Conservation (phyloP, 2,329 filamentous ascomycete genomes). For the Colletotrichum tropicicola region DNA sequence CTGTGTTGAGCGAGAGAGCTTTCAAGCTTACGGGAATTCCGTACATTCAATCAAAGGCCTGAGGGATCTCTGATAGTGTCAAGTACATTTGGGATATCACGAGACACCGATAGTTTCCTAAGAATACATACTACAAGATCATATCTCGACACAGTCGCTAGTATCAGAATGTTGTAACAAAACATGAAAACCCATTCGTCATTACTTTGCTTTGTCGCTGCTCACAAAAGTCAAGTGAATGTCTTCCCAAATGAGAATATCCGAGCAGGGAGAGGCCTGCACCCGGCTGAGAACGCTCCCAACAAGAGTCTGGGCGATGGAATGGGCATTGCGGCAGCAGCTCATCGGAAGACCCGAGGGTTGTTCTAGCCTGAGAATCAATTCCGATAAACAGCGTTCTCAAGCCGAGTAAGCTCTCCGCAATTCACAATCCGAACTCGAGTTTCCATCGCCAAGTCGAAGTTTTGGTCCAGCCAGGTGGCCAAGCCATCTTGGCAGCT, state of each 20-base stretch:
- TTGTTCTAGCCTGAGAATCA: too few species aligned
- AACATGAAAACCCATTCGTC: too few species aligned
- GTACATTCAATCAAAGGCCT: slow-evolving; percentile 39
- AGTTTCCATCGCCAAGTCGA: background rate
- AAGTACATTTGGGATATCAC: background rate
- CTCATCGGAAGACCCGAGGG: background rate
- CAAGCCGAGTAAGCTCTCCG: background rate
- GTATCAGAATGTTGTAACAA: background rate
- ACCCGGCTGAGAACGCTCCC: too few species aligned
- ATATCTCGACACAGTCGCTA: background rate
- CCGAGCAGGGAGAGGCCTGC: background rate
- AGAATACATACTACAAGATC: too few species aligned
- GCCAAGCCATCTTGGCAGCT: background rate
- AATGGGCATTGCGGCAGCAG: too few species aligned
- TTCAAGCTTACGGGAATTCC: slow-evolving; percentile 58
- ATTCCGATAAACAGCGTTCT: too few species aligned
- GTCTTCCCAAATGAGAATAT: background rate
- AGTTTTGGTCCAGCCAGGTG: background rate
- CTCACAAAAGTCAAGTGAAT: too few species aligned
- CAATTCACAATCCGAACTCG: background rate
- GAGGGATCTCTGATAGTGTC: background rate
- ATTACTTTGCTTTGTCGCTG: background rate
- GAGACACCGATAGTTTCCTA: too few species aligned
- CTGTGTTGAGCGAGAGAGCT: slow-evolving; percentile 47
- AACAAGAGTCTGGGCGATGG: too few species aligned